Evolutionary conservation across 805 yeast genomes (phyloP).

Genomic region (Saccharomycopsis sp.): DNA sequence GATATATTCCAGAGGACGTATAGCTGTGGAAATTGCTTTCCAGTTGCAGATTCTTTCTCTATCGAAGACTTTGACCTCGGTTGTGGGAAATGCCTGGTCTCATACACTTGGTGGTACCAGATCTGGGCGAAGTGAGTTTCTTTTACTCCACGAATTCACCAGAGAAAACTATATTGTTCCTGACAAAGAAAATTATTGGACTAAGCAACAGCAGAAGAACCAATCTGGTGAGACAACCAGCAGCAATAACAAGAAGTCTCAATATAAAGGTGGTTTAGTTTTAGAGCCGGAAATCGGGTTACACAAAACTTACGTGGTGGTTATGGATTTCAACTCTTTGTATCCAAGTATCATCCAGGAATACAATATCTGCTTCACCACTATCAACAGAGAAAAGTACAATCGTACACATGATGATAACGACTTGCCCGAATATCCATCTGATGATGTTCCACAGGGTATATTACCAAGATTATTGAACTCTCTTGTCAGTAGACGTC

Average conservation of each 20-base stretch:
- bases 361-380: constrained; percentile 93
- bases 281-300: constrained; percentile 95
- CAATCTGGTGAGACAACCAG: constrained; percentile 30
- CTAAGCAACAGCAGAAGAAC: constrained; percentile 26
- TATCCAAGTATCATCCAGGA: constrained; percentile 98
- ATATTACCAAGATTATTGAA: constrained; percentile 81
- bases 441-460: constrained; percentile 53
- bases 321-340: constrained; percentile 96
- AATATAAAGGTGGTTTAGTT: constrained; percentile 88
- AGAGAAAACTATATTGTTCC: constrained; percentile 80
- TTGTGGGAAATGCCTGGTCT: constrained; percentile 98
- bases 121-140: constrained; percentile 91
- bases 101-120: constrained; percentile 92
- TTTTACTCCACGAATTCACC: constrained; percentile 85
- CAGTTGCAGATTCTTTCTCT: constrained; percentile 79
- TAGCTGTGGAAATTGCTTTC: constrained; percentile 73
- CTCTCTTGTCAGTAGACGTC: constrained; percentile 81
- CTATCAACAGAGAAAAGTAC: constrained; percentile 61
- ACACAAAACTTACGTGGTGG: constrained; percentile 80
- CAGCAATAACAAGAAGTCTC: constrained; percentile 57
- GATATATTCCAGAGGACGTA: constrained; percentile 56
- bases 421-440: constrained; percentile 65
- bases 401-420: constrained; percentile 37
- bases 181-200: constrained; percentile 55
- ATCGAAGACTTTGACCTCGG: constrained; percentile 82